Evolutionary conservation across 108 stramenopile genomes (phyloP).

Genomic region (Cafeteria roenbergensis): DNA sequence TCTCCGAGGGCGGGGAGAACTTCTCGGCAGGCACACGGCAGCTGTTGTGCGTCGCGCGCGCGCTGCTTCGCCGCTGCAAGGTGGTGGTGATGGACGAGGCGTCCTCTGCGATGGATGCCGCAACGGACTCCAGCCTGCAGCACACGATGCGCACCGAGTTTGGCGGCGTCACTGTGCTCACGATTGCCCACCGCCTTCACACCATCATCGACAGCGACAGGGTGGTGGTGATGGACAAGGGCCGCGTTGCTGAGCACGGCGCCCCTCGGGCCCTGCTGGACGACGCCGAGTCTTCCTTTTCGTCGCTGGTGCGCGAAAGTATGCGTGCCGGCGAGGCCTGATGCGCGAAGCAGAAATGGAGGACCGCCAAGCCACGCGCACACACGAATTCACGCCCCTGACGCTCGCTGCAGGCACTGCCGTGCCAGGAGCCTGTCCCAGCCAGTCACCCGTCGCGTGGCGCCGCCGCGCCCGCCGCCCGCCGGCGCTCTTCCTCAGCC

Average conservation of each 20-base stretch:
- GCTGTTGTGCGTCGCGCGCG: slow-evolving; percentile 46
- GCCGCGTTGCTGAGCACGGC: slow-evolving; percentile 67
- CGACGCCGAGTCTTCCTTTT: background rate
- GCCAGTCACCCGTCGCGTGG: no score
- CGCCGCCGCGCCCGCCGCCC: no score
- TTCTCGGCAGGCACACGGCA: slow-evolving; percentile 38
- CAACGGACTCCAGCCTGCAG: slow-evolving; percentile 53
- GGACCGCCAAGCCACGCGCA: no score
- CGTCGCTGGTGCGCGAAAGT: slow-evolving; percentile 1
- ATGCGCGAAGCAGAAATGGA: no score
- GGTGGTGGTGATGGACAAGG: slow-evolving; percentile 73
- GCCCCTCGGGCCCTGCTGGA: slow-evolving; percentile 38
- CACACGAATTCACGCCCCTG: no score
- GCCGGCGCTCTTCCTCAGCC: no score
- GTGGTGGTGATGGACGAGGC: slow-evolving; percentile 47
- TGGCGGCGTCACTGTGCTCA: slow-evolving; percentile 59
- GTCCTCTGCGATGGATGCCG: slow-evolving; percentile 34
- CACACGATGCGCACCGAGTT: slow-evolving; percentile 55
- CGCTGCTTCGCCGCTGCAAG: slow-evolving; percentile 29
- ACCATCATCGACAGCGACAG: slow-evolving; percentile 74
- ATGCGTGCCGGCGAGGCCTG: no score
- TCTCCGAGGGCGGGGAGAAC: slow-evolving; percentile 33
- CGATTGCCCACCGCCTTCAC: slow-evolving; percentile 83
- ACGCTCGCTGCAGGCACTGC: no score
- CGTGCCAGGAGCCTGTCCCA: no score